Evolutionary conservation across 2,329 filamentous ascomycete genomes (phyloP).

Genomic region (Balansia obtecta): DNA sequence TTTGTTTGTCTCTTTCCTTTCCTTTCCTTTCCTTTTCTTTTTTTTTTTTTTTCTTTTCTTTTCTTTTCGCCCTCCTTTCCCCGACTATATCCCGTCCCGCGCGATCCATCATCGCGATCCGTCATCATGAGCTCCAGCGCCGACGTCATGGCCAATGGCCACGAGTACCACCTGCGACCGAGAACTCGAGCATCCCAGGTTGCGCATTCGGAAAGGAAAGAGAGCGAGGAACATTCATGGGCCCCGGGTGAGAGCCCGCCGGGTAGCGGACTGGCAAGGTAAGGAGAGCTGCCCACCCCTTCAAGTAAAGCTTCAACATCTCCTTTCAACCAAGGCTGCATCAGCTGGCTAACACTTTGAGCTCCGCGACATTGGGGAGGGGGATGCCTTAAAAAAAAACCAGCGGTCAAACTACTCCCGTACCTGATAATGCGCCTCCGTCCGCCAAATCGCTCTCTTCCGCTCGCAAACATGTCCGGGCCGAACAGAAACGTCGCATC

Average conservation of each 20-base stretch:
- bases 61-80: neutral
- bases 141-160: constrained; percentile 16
- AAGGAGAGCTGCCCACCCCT: constrained; percentile 4
- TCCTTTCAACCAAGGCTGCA: no score
- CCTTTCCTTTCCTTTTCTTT: neutral
- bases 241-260: constrained; percentile 19
- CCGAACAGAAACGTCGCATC: constrained; percentile 67
- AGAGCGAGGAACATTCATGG: constrained; percentile 22
- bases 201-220: constrained; percentile 26
- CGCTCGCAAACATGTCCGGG: constrained; percentile 71
- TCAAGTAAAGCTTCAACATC: no score
- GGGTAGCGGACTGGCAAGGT: constrained; percentile 34
- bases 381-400: neutral
- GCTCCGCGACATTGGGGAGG: no score
- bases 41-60: neutral
- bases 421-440: constrained; percentile 83
- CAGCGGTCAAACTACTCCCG: constrained; percentile 71
- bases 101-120: neutral
- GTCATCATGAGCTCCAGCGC: constrained; percentile 16
- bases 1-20: no score
- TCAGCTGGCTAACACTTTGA: neutral
- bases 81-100: neutral
- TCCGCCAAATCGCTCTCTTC: constrained; percentile 78
- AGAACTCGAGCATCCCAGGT: constrained; percentile 38
- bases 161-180: constrained; percentile 30